A percentile compares a stretch with the other conserved stretches of the same genome.
Conservation (phyloP, 202 grass and related monocot species). For the Alloteropsis angusta region DNA sequence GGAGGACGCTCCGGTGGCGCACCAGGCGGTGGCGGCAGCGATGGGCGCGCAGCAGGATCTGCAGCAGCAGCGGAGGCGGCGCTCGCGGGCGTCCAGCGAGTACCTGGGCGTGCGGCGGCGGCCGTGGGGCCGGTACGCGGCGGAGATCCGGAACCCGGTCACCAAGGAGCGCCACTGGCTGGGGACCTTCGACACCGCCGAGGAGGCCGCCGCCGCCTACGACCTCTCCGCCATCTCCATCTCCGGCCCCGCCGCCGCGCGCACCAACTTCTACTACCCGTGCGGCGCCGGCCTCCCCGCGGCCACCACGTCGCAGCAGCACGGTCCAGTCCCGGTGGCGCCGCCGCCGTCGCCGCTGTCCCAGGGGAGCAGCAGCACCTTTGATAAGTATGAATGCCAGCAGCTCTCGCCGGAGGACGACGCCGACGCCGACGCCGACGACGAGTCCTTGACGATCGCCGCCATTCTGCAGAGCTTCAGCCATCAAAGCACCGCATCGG, state of each 20-base stretch:
- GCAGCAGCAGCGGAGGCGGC: slow-evolving; percentile 19
- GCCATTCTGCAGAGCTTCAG: slow-evolving; percentile 64
- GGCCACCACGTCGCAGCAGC: not conserved
- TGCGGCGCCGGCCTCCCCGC: not conserved
- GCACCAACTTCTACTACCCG: slow-evolving; percentile 62
- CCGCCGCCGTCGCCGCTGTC: not conserved
- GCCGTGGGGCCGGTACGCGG: slow-evolving; percentile 62
- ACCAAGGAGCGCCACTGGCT: slow-evolving; percentile 93
- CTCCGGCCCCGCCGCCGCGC: slow-evolving; percentile 31
- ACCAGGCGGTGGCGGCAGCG: not conserved
- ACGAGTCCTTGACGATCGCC: slow-evolving; percentile 69
- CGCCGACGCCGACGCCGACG: slow-evolving; percentile 11
- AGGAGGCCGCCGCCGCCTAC: slow-evolving; percentile 77
- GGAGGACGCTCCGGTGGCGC: not conserved
- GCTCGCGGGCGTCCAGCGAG: slow-evolving; percentile 49
- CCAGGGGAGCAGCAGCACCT: not conserved
- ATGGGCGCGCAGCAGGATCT: not conserved
- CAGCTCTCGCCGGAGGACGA: not conserved
- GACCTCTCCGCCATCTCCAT: slow-evolving; percentile 65
- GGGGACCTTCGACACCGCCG: slow-evolving; percentile 88
- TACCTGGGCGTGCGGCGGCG: slow-evolving; percentile 71
- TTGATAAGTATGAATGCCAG: not conserved
- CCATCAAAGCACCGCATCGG: not conserved
- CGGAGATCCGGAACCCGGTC: slow-evolving; percentile 62
- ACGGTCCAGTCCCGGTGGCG: not conserved